These are phyloP conservation scores for Fusarium fujikuroi DNA, from an alignment of 2,329 filamentous ascomycete species.

Conservation along the genomic window DNA sequence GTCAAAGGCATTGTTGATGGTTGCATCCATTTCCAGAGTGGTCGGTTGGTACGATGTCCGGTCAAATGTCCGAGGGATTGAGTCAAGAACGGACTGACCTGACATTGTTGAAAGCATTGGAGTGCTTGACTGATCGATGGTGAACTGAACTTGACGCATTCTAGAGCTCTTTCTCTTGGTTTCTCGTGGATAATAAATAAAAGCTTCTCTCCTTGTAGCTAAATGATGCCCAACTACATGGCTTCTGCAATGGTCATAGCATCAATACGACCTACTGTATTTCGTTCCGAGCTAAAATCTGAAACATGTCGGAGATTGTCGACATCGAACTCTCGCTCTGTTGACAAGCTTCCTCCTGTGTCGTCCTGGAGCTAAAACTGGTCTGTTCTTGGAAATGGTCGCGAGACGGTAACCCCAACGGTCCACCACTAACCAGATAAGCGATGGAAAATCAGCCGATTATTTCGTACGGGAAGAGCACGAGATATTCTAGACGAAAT, in stretches of 20 bases:
- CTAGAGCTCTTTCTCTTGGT: neutral
- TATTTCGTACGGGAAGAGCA: neutral
- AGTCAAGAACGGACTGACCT: neutral
- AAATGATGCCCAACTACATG: neutral
- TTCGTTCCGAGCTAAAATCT: neutral
- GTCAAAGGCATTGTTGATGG: neutral
- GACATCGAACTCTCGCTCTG: neutral
- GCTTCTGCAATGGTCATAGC: neutral
- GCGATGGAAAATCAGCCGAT: neutral
- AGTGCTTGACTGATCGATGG: accelerated
- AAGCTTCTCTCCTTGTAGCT: accelerated
- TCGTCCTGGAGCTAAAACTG: neutral
- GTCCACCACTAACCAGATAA: neutral
- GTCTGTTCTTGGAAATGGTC: neutral
- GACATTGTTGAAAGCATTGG: neutral
- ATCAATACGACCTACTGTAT: neutral
- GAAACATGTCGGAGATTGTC: neutral
- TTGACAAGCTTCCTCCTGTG: neutral
- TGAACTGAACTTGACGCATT: accelerated
- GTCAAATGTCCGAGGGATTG: neutral
- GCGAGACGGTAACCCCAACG: neutral
- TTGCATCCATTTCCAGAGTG: neutral
- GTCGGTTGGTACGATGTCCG: neutral
- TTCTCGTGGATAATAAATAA: neutral
- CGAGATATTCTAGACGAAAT: neutral